These are phyloP conservation scores for Boletus sp. DNA, from an alignment of 1,284 basidiomycete genomes.

Conservation along the genomic window DNA sequence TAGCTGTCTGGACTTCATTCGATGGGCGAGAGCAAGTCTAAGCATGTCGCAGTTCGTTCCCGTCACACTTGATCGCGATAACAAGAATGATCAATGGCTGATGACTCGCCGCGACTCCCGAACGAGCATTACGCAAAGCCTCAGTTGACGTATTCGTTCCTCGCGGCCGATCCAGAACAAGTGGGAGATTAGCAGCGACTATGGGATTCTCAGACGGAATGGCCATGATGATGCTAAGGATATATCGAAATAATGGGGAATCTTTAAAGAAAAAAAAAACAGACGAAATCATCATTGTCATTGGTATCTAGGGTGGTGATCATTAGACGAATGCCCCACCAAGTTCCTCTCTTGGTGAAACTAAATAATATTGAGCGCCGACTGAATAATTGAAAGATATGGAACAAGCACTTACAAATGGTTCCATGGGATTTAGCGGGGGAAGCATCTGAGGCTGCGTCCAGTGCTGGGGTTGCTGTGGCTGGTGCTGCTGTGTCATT, in stretches of 20 bases:
- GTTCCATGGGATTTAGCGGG: slow-evolving; percentile 51
- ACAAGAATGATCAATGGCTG: slow-evolving; percentile 31
- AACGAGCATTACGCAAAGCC: slow-evolving; percentile 26
- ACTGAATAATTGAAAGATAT: not conserved
- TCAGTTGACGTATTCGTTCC: slow-evolving; percentile 32
- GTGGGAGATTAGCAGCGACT: slow-evolving; percentile 30
- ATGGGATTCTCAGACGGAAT: slow-evolving; percentile 37
- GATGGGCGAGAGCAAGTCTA: slow-evolving; percentile 28
- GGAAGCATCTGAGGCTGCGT: slow-evolving; percentile 35
- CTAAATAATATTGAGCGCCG: slow-evolving; percentile 26
- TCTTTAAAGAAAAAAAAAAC: slow-evolving; percentile 32
- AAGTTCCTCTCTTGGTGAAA: slow-evolving; percentile 52
- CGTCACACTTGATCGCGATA: slow-evolving; percentile 26
- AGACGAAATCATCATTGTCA: slow-evolving; percentile 37
- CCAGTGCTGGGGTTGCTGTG: slow-evolving; percentile 46
- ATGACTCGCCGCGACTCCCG: slow-evolving; percentile 31
- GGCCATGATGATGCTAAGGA: slow-evolving; percentile 37
- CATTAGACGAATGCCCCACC: slow-evolving; percentile 49
- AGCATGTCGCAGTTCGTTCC: slow-evolving; percentile 27
- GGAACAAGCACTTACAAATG: slow-evolving; percentile 50
- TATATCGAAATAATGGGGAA: slow-evolving; percentile 41
- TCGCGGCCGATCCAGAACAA: slow-evolving; percentile 31
- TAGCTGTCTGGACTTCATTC: slow-evolving; percentile 29
- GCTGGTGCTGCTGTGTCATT: slow-evolving; percentile 37
- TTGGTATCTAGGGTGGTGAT: slow-evolving; percentile 51